A percentile compares a stretch with the other conserved stretches of the same genome.
Evolutionary conservation across 768 basidiomycete species (phyloP).

Genomic region (Gymnopilus dilepis): DNA sequence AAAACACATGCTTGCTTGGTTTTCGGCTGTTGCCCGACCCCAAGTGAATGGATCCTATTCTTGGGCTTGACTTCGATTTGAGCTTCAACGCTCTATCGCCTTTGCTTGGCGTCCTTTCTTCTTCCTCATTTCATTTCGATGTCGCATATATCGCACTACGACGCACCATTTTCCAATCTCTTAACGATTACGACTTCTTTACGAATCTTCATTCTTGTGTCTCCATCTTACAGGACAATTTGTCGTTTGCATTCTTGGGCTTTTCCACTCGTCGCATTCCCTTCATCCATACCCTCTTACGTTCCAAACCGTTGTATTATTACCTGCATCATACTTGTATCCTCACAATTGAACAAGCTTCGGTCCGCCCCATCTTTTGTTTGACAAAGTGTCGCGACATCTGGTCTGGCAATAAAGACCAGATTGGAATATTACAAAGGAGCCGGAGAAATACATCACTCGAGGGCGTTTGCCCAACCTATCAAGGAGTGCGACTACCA

Average conservation of each 20-base stretch:
- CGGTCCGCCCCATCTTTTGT: too few relatives aligned
- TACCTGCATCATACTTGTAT: constrained; percentile 1
- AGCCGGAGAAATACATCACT: too few relatives aligned
- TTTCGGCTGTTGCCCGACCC: not conserved
- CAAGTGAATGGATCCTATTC: not conserved
- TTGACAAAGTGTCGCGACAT: too few relatives aligned
- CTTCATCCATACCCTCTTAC: not conserved
- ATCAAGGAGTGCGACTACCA: too few relatives aligned
- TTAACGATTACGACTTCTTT: not conserved
- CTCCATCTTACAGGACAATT: not conserved
- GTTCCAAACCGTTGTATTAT: not conserved
- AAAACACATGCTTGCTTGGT: constrained; percentile 3
- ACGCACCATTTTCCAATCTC: not conserved
- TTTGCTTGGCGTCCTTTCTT: not conserved
- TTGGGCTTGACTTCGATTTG: not conserved
- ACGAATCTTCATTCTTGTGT: not conserved
- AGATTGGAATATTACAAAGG: too few relatives aligned
- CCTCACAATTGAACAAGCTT: not conserved
- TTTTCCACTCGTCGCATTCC: not conserved
- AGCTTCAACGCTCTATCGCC: constrained; percentile 12
- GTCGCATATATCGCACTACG: not conserved
- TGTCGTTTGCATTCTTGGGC: not conserved
- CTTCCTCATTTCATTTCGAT: not conserved
- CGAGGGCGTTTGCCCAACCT: too few relatives aligned
- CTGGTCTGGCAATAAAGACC: too few relatives aligned